phyloP scores from a whole-genome alignment of 257 asterid species.

The Salvia rosmarinus region DNA sequence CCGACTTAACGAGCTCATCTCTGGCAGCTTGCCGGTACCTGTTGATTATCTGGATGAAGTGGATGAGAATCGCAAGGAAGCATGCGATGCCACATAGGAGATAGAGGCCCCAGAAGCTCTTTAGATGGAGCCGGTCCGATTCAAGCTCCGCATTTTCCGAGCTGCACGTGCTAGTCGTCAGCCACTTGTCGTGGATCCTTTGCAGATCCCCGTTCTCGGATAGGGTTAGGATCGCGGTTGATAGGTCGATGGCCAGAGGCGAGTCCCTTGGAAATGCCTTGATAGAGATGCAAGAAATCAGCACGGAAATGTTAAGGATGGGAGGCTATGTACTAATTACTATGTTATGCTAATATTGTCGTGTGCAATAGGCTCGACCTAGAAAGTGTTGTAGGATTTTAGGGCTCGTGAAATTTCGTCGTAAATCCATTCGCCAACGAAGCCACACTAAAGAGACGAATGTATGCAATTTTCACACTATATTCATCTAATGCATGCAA shows the following conservation, averaged over 20 bases:
- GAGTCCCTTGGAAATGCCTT: slow-evolving; percentile 74
- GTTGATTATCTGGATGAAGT: slow-evolving; percentile 53
- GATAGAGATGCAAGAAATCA: slow-evolving; percentile 8
- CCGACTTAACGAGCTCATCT: slow-evolving; percentile 33
- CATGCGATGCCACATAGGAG: slow-evolving; percentile 77
- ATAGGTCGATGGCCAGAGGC: slow-evolving; percentile 61
- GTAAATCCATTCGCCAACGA: too few species aligned
- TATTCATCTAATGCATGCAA: too few species aligned
- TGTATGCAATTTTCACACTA: too few species aligned
- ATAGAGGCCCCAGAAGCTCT: slow-evolving; percentile 83
- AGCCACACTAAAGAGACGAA: too few species aligned
- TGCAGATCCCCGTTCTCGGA: slow-evolving; percentile 97
- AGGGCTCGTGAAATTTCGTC: too few species aligned
- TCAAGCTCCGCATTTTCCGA: slow-evolving; percentile 54
- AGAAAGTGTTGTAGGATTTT: too few species aligned
- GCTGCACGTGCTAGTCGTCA: slow-evolving; percentile 59
- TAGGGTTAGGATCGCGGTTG: slow-evolving; percentile 68
- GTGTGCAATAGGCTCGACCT: too few species aligned
- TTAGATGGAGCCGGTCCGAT: slow-evolving; percentile 66
- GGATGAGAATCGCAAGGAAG: slow-evolving; percentile 61
- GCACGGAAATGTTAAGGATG: not conserved
- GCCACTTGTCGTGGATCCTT: slow-evolving; percentile 93
- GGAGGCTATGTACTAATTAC: too few species aligned
- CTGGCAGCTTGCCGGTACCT: slow-evolving; percentile 46
- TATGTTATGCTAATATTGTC: too few species aligned